Evolutionary conservation across 2,329 filamentous ascomycete species (phyloP), one percentile per base, ranked within the genome.

Genomic region (Graphilbum ipis-grandicollis): DNA sequence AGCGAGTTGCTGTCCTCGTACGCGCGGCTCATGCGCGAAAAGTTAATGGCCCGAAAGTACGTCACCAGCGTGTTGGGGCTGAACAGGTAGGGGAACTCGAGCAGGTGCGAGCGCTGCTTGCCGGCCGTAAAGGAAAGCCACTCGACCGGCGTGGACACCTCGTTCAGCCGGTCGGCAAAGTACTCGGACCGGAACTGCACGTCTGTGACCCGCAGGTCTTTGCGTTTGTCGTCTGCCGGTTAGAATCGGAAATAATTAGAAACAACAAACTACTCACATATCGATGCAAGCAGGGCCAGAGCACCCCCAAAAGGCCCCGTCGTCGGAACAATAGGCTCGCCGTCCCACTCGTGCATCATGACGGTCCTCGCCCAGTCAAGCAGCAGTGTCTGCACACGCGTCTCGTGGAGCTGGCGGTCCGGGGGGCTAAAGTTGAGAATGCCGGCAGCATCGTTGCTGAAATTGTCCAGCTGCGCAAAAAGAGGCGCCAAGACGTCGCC

Each of bases 31-130:
- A 96, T 96, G 14, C 70, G 69, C 0, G 81, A 73, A 48, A 90
- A 84, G 51, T 93, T 94, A 49, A 93, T 76, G 4, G 83, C 73
- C 15, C 88, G 76, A 52, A 96, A 94, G 52, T 85, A 93, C 0
- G 74, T 75, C 3, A 93, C 77, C 3, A 93, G 59, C 2, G 73
- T 72, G 0, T 75, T 66, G 0, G 76, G 67, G 17, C 68, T 74
- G 48, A 94, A 93, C 0, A 96, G 63, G 50, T 79, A 92, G 0
- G 82, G 74, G 44, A 79, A 83, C 40, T 85, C 76, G 4, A 96
- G 60, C 1, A 96, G 59, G 53, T 94, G 85, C 18, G 76, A 59
- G 21, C 62, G 71, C 45, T 75, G 74, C 41, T 65, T 71, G 23
- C 72, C 75, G 0, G 69, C 60, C 3, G 58, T 59, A 41, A 72